phyloP scores from a whole-genome alignment of 2,329 filamentous ascomycete genomes.

The Orbilia javanica region DNA sequence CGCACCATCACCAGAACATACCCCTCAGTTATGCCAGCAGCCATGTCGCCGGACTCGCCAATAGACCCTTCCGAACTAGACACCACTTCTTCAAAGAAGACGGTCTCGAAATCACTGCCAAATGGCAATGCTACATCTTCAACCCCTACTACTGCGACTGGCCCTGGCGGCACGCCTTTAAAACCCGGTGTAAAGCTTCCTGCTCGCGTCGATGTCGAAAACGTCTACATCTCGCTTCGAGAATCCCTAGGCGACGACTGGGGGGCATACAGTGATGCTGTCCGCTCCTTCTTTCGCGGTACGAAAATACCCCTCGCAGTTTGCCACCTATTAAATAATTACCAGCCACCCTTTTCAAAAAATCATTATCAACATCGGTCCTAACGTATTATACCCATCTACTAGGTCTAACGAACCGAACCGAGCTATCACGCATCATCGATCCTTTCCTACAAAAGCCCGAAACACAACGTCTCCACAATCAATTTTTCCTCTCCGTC shows the following conservation, averaged over 20 bases:
- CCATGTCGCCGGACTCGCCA: constrained; percentile 57
- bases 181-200: constrained; percentile 57
- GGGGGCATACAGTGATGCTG: constrained; percentile 56
- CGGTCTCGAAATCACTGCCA: constrained; percentile 50
- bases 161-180: constrained; percentile 39
- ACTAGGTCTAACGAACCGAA: constrained; percentile 60
- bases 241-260: constrained; percentile 58
- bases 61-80: constrained; percentile 56
- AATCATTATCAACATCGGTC: constrained; percentile 61
- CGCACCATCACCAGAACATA: constrained; percentile 19
- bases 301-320: constrained; percentile 21
- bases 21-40: constrained; percentile 15
- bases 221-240: constrained; percentile 56
- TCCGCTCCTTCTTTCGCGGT: constrained; percentile 59
- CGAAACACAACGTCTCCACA: constrained; percentile 70
- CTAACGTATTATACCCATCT: constrained; percentile 65
- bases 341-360: constrained; percentile 26
- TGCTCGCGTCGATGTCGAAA: constrained; percentile 57
- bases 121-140: constrained; percentile 52
- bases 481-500: constrained; percentile 76
- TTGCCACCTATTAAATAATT: constrained; percentile 40
- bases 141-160: constrained; percentile 49
- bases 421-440: constrained; percentile 59
- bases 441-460: constrained; percentile 66
- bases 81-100: constrained; percentile 39